Conservation (phyloP, 2,329 filamentous ascomycete species). For the Fusarium nematophilum region DNA sequence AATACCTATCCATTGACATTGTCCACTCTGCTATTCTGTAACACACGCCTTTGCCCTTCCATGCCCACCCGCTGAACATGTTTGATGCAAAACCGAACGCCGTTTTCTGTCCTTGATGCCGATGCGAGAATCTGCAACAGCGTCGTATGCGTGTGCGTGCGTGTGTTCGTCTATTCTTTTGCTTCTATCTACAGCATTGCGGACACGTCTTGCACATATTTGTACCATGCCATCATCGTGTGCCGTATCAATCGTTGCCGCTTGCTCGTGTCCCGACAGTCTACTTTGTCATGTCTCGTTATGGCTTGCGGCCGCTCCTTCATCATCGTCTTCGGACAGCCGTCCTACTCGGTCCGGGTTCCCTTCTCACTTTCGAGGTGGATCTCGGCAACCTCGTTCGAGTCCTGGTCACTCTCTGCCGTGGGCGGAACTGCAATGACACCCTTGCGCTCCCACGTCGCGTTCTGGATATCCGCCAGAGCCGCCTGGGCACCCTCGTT, state of each 20-base stretch:
- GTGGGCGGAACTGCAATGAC: slow-evolving; percentile 55
- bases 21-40: slow-evolving; percentile 20
- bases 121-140: slow-evolving; percentile 16
- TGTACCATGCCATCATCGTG: slow-evolving; percentile 15
- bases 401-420: slow-evolving; percentile 50
- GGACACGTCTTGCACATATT: slow-evolving; percentile 29
- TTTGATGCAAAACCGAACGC: slow-evolving; percentile 32
- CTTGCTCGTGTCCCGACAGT: slow-evolving; percentile 27
- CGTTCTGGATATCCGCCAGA: slow-evolving; percentile 46
- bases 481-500: slow-evolving; percentile 22
- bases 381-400: slow-evolving; percentile 62
- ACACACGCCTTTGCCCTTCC: slow-evolving; percentile 9
- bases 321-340: slow-evolving; percentile 15
- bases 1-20: slow-evolving; percentile 24
- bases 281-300: slow-evolving; percentile 24
- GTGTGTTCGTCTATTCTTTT: slow-evolving; percentile 32
- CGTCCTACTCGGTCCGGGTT: slow-evolving; percentile 38
- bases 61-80: slow-evolving; percentile 24
- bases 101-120: slow-evolving; percentile 21
- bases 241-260: slow-evolving; percentile 10
- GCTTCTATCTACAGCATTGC: slow-evolving; percentile 36
- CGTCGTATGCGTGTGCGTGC: slow-evolving; percentile 6
- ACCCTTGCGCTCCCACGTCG: slow-evolving; percentile 50
- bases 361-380: slow-evolving; percentile 57
- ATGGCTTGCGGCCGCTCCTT: slow-evolving; percentile 18